Evolutionary conservation across 352 stramenopile species (phyloP), one percentile per base, ranked within the genome.

Genomic region (Phytophthora multivora): DNA sequence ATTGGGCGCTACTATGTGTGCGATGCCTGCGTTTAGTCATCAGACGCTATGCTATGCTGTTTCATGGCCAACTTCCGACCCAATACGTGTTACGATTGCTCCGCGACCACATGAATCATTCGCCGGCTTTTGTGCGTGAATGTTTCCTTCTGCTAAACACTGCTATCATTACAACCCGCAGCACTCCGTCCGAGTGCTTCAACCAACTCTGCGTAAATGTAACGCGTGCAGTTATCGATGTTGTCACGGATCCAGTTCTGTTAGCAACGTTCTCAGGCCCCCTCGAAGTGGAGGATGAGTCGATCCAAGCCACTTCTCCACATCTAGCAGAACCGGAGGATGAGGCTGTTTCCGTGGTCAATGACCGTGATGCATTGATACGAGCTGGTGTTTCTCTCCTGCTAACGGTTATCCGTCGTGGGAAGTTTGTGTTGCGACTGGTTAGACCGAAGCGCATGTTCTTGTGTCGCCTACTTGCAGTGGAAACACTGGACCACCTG

Each of bases 121-220:
- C 85, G 2, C 54, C 70, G 5, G 68, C 28, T 3, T 92, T 93
- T 49, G 59, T 92, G 16, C 80, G 80, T 4, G 86, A 93, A 52
- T 90, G 80, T 50, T 91, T 95, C 45, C 64, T 90, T 56, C 60
- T 93, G 15, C 66, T 95, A 3, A 86, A 79, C 64, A 88, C 80
- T 21, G 83, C 82, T 19, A 89, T 95, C 42, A 76, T 77, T 25
- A 93, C 81, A 12, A 88, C 81, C 9, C 68, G 75, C 11, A 88
- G 86, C 36, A 76, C 71, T 3, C 78, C 83, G 23, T 88, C 83
- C 0, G 77, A 91, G 51, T 88, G 65, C 51, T 71, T 95, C 15
- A 82, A 87, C 43, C 73, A 79, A 31, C 55, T 83, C 10, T 89
- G 81, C 55, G 69, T 56, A 5, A 69, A 55, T 10, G 66, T 93